Conservation (phyloP, 1,284 basidiomycete genomes). For the Puccinia hordei region DNA sequence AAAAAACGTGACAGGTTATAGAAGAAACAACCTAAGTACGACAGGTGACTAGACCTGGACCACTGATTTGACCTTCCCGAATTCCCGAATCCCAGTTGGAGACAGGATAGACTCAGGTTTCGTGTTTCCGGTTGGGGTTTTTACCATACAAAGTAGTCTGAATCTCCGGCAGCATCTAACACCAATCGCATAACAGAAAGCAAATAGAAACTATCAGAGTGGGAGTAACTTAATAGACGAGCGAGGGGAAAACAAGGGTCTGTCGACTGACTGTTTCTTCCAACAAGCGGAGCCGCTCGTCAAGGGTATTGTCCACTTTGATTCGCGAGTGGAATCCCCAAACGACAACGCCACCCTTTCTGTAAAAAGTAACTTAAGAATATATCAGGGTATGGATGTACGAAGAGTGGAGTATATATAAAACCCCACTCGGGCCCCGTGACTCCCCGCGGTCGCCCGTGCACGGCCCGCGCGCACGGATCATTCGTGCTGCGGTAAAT, state of each 20-base stretch:
- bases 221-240: not conserved
- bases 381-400: not conserved
- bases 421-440: too few relatives aligned
- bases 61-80: too few relatives aligned
- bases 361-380: slow-evolving; percentile 56
- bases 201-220: not conserved
- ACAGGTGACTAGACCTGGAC: not conserved
- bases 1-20: too few relatives aligned
- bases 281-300: slow-evolving; percentile 79
- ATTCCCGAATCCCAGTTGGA: too few relatives aligned
- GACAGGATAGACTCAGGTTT: slow-evolving; percentile 1
- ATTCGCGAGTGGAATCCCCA: slow-evolving; percentile 73
- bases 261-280: slow-evolving; percentile 80
- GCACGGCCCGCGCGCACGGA: too few relatives aligned
- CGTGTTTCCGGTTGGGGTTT: slow-evolving; percentile 75
- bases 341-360: slow-evolving; percentile 81
- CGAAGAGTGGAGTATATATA: too few relatives aligned
- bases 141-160: slow-evolving; percentile 78
- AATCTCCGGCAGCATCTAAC: slow-evolving; percentile 87
- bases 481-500: too few relatives aligned
- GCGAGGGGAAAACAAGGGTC: too few relatives aligned
- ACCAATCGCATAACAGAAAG: not conserved
- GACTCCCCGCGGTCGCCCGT: too few relatives aligned
- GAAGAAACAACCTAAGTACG: too few relatives aligned
- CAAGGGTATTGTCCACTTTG: slow-evolving; percentile 85